Conservation (phyloP, 2,329 filamentous ascomycete genomes). For the Phialemoniopsis sp. region DNA sequence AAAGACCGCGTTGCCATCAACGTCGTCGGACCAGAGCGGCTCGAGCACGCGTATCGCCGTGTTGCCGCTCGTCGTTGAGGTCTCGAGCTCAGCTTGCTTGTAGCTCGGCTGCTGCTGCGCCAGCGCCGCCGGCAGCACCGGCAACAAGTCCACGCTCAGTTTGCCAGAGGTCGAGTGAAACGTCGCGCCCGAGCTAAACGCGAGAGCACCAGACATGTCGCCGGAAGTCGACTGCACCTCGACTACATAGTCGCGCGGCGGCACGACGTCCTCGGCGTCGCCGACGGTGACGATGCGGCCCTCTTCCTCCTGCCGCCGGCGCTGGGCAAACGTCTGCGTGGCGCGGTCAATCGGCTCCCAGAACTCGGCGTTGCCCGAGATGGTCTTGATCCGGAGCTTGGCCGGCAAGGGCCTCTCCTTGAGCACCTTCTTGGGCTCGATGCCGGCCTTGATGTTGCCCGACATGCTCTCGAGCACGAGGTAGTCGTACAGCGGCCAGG, state of each 20-base stretch:
- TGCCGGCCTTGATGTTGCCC: conserved; percentile 33
- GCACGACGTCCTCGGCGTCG: conserved; percentile 19
- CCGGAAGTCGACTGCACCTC: conserved; percentile 40
- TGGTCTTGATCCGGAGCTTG: conserved; percentile 31
- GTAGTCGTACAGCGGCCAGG: conserved; percentile 46
- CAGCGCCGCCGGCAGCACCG: conserved; percentile 25
- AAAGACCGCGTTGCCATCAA: conserved; percentile 11
- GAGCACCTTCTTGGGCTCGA: conserved; percentile 15
- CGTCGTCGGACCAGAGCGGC: conserved; percentile 33
- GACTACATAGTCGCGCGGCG: conserved; percentile 42
- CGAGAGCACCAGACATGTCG: conserved; percentile 30
- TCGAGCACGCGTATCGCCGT: conserved; percentile 34
- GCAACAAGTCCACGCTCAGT: conserved; percentile 34
- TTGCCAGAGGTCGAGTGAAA: conserved; percentile 36
- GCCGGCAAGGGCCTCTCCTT: conserved; percentile 26
- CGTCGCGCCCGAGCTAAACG: conserved; percentile 28
- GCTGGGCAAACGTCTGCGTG: conserved; percentile 2
- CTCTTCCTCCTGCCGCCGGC: conserved; percentile 1
- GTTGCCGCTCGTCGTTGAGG: conserved; percentile 38
- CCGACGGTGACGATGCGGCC: neutral
- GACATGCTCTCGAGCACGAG: conserved; percentile 38
- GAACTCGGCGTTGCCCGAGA: conserved; percentile 38
- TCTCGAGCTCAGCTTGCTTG: conserved; percentile 22
- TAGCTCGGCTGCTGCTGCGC: conserved; percentile 10
- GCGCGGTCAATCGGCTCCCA: conserved; percentile 31